Evolutionary conservation across 495 filamentous ascomycete genomes (phyloP), one percentile per base, ranked within the genome.

Genomic region (Aspergillus coremiiformis): DNA sequence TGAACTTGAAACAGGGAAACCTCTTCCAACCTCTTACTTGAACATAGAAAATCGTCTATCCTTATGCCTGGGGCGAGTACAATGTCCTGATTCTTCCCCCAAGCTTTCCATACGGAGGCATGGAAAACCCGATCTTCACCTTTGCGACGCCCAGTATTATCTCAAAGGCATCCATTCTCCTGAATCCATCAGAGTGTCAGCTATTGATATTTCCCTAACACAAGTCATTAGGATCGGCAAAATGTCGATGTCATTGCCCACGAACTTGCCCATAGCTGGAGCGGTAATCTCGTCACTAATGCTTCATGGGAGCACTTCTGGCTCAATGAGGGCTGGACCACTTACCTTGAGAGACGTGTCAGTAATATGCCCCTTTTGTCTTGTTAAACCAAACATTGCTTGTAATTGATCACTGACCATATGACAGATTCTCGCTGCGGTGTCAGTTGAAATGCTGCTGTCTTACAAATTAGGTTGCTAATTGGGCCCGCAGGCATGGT

Each of bases 171-270:
- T 19, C n/a, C n/a, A n/a, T 41, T 17, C 15, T 9, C 37, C n/a
- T 6, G 21, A 15, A 35, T 35, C 14, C 5, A 14, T 15, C 32
- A 4, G 32, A 35, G 12, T 35, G 12, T n/a, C 12, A 35, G 32
- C 8, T 14, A 12, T 35, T 15, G 32, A 12, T 21, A 11, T 20
- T 19, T 14, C 17, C n/a, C 27, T 56, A 47, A 60, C 21, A 8
- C n/a, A 14, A 11, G 11, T 7, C 15, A 10, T 19, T 35, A 75
- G 67, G 93, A 98, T 59, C 83, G 89, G 21, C 85, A 94, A 59
- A 98, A 98, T 56, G 78, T 98, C 5, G 92, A 96, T 69, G 91
- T 96, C 15, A 96, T 98, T 66, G 92, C 93, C 3, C 92, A 98
- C 63, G 92, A 98, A 67, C 77, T 98, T 20, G 77, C 82, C 44